Evolutionary conservation across 345 rosid genomes (phyloP).

Genomic region (Odontarrhena argentea): DNA sequence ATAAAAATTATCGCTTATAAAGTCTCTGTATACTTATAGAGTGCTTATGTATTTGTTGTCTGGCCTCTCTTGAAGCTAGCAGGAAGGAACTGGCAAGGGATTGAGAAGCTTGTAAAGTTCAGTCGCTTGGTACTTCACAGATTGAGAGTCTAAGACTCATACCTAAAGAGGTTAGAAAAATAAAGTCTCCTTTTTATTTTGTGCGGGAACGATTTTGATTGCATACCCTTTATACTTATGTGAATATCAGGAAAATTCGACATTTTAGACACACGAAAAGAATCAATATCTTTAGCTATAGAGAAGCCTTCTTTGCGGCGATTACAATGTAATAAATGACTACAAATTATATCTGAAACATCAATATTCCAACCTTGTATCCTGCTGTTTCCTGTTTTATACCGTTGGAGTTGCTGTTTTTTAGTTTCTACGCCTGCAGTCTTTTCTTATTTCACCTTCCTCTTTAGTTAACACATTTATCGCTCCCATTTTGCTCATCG

Average conservation of each 20-base stretch:
- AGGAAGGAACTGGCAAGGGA: constrained; percentile 43
- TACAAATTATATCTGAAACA: constrained; percentile 41
- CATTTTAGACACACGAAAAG: constrained; percentile 26
- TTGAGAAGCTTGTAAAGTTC: constrained; percentile 34
- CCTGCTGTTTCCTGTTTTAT: constrained; percentile 24
- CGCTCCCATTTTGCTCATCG: constrained; percentile 70
- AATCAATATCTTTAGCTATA: constrained; percentile 28
- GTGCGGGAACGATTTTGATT: constrained; percentile 36
- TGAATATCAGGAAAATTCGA: constrained; percentile 28
- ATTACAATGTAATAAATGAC: constrained; percentile 39
- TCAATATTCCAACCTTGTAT: constrained; percentile 24
- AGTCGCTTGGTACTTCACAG: constrained; percentile 29
- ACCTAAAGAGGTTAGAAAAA: constrained; percentile 54
- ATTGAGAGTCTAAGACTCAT: constrained; percentile 37
- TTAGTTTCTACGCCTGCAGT: constrained; percentile 52
- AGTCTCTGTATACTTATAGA: constrained; percentile 1
- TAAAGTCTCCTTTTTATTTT: constrained; percentile 30
- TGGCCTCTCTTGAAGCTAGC: constrained; percentile 35
- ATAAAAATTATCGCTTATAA: neutral
- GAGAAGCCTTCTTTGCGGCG: constrained; percentile 29
- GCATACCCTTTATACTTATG: constrained; percentile 34
- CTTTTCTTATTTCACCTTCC: constrained; percentile 59
- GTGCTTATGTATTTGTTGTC: constrained; percentile 22
- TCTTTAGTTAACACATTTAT: constrained; percentile 61
- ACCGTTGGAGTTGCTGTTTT: constrained; percentile 6